These are phyloP conservation scores for Marsdenia floribunda DNA, from an alignment of 257 asterid species.

Conservation along the genomic window DNA sequence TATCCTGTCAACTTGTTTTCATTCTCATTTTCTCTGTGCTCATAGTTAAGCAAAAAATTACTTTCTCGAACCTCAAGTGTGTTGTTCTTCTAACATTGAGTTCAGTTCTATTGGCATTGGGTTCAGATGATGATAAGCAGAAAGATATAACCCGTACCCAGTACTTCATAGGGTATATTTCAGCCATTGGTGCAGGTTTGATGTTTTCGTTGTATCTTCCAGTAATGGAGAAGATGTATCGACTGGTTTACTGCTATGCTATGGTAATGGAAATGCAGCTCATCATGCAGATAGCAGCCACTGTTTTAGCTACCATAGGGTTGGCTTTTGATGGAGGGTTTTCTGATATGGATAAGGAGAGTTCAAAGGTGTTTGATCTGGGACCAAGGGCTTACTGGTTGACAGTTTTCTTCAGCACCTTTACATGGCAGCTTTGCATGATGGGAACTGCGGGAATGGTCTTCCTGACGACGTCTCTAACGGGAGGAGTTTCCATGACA, in stretches of 20 bases:
- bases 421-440: constrained; percentile 63
- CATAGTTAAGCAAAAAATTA: constrained; percentile 54
- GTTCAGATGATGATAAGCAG: constrained; percentile 40
- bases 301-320: constrained; percentile 45
- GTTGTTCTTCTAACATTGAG: constrained; percentile 57
- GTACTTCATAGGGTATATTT: constrained; percentile 45
- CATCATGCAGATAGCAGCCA: constrained; percentile 54
- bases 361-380: constrained; percentile 31
- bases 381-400: constrained; percentile 50
- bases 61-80: constrained; percentile 47
- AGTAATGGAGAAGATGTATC: constrained; percentile 57
- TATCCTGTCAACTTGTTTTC: constrained; percentile 54
- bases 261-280: constrained; percentile 87
- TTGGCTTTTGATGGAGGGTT: constrained; percentile 40
- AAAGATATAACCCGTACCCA: constrained; percentile 25
- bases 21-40: constrained; percentile 47
- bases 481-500: constrained; percentile 67
- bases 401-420: constrained; percentile 28
- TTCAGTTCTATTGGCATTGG: constrained; percentile 44
- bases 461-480: constrained; percentile 63
- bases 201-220: constrained; percentile 61
- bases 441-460: constrained; percentile 80
- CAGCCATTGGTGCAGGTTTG: constrained; percentile 57
- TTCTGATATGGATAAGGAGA: constrained; percentile 34
- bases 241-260: constrained; percentile 45